These are phyloP conservation scores for Penicillium parvum DNA, from an alignment of 495 filamentous ascomycete species.

Conservation along the genomic window DNA sequence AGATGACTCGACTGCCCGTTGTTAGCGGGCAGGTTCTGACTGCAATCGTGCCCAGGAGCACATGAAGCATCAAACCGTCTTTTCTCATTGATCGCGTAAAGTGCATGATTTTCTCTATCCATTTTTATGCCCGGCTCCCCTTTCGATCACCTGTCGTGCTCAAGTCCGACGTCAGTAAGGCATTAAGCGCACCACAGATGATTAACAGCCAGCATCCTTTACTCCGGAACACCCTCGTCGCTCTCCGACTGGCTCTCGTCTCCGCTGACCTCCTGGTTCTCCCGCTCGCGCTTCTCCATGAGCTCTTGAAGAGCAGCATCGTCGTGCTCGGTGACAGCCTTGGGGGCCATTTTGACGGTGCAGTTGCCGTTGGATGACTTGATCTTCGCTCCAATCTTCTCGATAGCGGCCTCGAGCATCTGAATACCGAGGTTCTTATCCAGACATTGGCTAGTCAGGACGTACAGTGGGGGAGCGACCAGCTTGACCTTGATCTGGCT, in stretches of 20 bases:
- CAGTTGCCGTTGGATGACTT: conserved; percentile 68
- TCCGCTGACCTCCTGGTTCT: conserved; percentile 94
- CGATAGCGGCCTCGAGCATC: conserved; percentile 80
- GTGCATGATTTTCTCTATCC: conserved; percentile 41
- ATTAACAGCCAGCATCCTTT: conserved; percentile 19
- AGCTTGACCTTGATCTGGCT: conserved; percentile 96
- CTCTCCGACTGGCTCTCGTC: conserved; percentile 93
- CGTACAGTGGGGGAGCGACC: conserved; percentile 91
- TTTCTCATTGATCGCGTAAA: conserved; percentile 39
- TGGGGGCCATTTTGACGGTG: conserved; percentile 92
- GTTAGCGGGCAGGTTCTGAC: conserved; percentile 25
- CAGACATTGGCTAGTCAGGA: conserved; percentile 86
- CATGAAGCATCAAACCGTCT: conserved; percentile 31
- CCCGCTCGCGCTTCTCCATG: conserved; percentile 98
- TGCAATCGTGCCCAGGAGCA: conserved; percentile 29
- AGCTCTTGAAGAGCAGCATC: conserved; percentile 94
- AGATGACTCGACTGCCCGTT: conserved; percentile 24
- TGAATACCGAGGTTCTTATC: conserved; percentile 85
- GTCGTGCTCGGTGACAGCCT: conserved; percentile 97
- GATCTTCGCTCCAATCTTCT: conserved; percentile 75
- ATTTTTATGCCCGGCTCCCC: conserved; percentile 18
- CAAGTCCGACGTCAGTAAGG: conserved; percentile 19
- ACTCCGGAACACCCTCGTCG: conserved; percentile 63
- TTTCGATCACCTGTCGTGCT: conserved; percentile 10
- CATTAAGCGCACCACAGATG: conserved; percentile 14